Conservation (phyloP, 306 rosid species). For the Erythrophleum fordii region DNA sequence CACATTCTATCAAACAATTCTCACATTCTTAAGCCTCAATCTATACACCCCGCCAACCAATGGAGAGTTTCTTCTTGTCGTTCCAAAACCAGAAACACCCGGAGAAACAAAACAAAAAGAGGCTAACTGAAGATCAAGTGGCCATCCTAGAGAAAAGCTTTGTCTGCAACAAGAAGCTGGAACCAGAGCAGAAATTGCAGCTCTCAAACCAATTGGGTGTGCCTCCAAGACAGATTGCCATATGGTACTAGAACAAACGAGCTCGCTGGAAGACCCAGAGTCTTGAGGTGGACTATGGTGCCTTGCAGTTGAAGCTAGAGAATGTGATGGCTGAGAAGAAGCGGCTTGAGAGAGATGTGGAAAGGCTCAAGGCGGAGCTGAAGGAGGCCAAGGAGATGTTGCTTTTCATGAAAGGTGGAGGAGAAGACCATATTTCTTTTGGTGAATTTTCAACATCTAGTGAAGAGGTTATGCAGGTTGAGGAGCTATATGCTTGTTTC, state of each 20-base stretch:
- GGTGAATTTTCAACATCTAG: conserved; percentile 37
- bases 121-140: conserved; percentile 62
- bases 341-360: conserved; percentile 59
- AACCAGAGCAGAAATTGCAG: conserved; percentile 51
- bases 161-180: conserved; percentile 57
- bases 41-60: background rate
- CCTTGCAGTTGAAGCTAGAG: conserved; percentile 52
- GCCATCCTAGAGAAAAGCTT: conserved; percentile 62
- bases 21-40: background rate
- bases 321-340: conserved; percentile 55
- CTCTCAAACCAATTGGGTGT: conserved; percentile 62
- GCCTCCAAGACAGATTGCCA: conserved; percentile 62
- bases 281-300: conserved; percentile 54
- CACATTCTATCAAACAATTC: background rate
- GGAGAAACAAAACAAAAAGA: conserved; percentile 47
- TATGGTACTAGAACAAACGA: conserved; percentile 78
- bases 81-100: conserved; percentile 39
- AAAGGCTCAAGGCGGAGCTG: conserved; percentile 55
- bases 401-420: conserved; percentile 37
- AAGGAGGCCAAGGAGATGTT: conserved; percentile 47
- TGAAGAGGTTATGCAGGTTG: conserved; percentile 44
- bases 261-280: conserved; percentile 66
- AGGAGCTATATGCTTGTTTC: conserved; percentile 61
- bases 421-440: conserved; percentile 11
- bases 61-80: conserved; percentile 45